Evolutionary conservation across 1,139 yeast genomes (phyloP).

Genomic region (Lodderomyces jiufengensis): DNA sequence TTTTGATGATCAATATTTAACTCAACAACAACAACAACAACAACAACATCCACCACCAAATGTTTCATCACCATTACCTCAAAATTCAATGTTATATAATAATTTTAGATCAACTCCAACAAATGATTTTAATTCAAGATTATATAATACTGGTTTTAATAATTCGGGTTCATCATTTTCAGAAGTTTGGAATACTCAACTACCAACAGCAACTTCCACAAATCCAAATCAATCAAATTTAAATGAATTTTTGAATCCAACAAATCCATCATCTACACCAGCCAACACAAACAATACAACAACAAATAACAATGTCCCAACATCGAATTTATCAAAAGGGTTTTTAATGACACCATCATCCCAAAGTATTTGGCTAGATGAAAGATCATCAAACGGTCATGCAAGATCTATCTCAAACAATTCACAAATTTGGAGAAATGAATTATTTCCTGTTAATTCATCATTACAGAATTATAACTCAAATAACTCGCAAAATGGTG

Average conservation of each 20-base stretch:
- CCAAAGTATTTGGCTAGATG: constrained; percentile 15
- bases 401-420: constrained; percentile 24
- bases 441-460: constrained; percentile 5
- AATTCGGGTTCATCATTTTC: constrained; percentile 17
- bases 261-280: neutral
- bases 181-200: constrained; percentile 12
- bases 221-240: neutral
- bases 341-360: constrained; percentile 14
- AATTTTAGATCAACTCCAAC: constrained; percentile 1
- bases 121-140: constrained; percentile 11
- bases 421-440: constrained; percentile 31
- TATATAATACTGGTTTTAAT: constrained; percentile 15
- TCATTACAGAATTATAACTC: no score
- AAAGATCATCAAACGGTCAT: constrained; percentile 14
- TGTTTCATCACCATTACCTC: constrained; percentile 8
- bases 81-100: neutral
- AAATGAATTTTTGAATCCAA: constrained; percentile 3
- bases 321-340: constrained; percentile 1
- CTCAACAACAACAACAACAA: constrained; percentile 7
- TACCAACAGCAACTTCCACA: neutral
- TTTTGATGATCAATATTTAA: constrained; percentile 9
- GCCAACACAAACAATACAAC: neutral
- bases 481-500: no score
- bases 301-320: neutral
- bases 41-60: constrained; percentile 20